Conservation (phyloP, 371 early-diverging fungal species). For the Mortierella sp. region DNA sequence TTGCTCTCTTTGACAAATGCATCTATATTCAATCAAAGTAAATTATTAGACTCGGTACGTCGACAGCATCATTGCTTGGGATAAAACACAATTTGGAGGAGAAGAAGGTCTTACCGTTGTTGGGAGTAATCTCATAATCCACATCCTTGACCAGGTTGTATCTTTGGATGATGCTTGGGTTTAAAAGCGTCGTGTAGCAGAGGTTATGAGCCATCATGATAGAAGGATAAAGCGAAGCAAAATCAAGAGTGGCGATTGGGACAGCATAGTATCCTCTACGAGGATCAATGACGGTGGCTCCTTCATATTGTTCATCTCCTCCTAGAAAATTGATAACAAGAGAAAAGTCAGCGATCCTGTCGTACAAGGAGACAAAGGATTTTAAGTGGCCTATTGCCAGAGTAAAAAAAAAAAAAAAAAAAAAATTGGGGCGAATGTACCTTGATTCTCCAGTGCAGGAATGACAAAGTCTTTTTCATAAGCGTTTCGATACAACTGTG, state of each 20-base stretch:
- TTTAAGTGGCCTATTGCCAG: too few species aligned
- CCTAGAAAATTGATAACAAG: constrained; percentile 50
- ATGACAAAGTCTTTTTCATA: constrained; percentile 87
- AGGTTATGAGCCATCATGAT: constrained; percentile 99
- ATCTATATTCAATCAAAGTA: constrained; percentile 57
- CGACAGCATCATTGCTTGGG: background rate
- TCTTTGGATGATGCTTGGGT: constrained; percentile 65
- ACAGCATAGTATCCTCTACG: constrained; percentile 95
- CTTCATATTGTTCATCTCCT: constrained; percentile 94
- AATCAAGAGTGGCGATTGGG: constrained; percentile 99
- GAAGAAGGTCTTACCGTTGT: constrained; percentile 65
- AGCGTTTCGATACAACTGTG: constrained; percentile 96
- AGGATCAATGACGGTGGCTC: constrained; percentile 99
- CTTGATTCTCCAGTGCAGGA: constrained; percentile 88
- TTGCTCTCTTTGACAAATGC: constrained; percentile 80
- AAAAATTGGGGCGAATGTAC: constrained; percentile 30
- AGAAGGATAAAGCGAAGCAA: constrained; percentile 99
- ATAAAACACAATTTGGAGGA: background rate
- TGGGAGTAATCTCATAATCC: constrained; percentile 92
- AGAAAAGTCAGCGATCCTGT: background rate
- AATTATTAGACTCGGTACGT: background rate
- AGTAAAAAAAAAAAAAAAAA: background rate
- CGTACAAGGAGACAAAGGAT: background rate
- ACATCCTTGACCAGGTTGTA: constrained; percentile 76
- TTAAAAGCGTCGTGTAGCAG: constrained; percentile 97